Evolutionary conservation across 2,329 filamentous ascomycete species (phyloP).

Genomic region (Hypoxylon sp.): DNA sequence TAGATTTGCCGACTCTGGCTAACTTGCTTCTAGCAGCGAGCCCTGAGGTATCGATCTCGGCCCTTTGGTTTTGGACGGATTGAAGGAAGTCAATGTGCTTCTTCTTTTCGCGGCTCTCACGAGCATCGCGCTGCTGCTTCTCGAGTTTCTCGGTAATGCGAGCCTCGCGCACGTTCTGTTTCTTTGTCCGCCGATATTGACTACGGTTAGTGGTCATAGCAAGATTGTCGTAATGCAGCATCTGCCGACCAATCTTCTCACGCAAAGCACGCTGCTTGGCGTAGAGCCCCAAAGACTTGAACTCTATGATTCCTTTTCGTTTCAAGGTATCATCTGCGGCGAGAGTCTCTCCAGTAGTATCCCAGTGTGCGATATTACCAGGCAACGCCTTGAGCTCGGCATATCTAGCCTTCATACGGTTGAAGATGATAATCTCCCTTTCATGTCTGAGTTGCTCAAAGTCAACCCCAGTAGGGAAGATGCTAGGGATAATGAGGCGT

Average conservation of each 20-base stretch:
- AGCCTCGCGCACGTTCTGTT: conserved; percentile 93
- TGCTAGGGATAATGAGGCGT: conserved; percentile 82
- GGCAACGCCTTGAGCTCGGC: conserved; percentile 83
- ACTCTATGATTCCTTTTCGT: conserved; percentile 90
- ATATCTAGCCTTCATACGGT: conserved; percentile 86
- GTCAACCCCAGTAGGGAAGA: conserved; percentile 89
- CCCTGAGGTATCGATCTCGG: conserved; percentile 76
- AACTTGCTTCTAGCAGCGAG: conserved; percentile 75
- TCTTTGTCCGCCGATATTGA: conserved; percentile 93
- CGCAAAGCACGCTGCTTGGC: conserved; percentile 87
- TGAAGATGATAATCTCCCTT: conserved; percentile 87
- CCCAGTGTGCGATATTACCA: conserved; percentile 88
- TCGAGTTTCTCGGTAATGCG: conserved; percentile 98
- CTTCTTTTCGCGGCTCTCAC: conserved; percentile 96
- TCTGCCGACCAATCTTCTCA: conserved; percentile 86
- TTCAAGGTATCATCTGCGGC: conserved; percentile 84
- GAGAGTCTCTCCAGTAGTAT: conserved; percentile 72
- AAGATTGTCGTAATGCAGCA: conserved; percentile 95
- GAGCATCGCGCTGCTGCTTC: conserved; percentile 96
- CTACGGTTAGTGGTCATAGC: conserved; percentile 96
- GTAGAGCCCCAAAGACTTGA: conserved; percentile 89
- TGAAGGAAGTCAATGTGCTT: conserved; percentile 93
- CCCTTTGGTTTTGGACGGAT: conserved; percentile 82
- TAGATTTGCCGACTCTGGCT: conserved; percentile 87
- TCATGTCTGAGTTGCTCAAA: conserved; percentile 86